Conservation (phyloP, 108 stramenopile genomes). For the Cyclostephanos tholiformis region DNA sequence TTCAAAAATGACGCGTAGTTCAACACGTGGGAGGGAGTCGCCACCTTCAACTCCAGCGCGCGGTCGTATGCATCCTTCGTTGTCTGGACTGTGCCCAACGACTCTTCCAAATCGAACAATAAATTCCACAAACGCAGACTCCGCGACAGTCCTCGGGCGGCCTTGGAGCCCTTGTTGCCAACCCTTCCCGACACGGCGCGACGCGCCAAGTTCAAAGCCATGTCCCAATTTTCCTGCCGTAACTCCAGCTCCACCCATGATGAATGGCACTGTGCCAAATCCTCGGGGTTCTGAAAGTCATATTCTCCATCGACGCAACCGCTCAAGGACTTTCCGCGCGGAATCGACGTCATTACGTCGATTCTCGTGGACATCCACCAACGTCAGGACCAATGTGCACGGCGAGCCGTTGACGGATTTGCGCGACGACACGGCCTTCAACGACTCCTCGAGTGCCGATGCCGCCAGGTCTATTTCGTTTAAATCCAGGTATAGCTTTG, state of each 20-base stretch:
- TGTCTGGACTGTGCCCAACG: conserved; percentile 91
- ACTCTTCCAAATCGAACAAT: conserved; percentile 96
- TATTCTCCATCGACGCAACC: conserved; percentile 60
- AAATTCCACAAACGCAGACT: conserved; percentile 91
- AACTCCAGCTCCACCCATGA: conserved; percentile 96
- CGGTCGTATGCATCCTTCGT: conserved; percentile 95
- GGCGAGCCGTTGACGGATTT: conserved; percentile 82
- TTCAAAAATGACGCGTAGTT: conserved; percentile 93
- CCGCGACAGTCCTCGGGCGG: conserved; percentile 58
- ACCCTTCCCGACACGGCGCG: conserved; percentile 57
- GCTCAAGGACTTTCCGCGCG: conserved; percentile 83
- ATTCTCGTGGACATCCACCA: conserved; percentile 88
- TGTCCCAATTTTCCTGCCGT: conserved; percentile 88
- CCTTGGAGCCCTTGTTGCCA: conserved; percentile 41
- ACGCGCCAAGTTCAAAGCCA: conserved; percentile 82
- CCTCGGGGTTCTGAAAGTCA: conserved; percentile 83
- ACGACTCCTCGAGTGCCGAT: conserved; percentile 76
- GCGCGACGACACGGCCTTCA: conserved; percentile 68
- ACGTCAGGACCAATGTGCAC: conserved; percentile 72
- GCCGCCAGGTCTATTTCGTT: conserved; percentile 54
- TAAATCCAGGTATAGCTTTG: conserved; percentile 69
- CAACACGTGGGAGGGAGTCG: conserved; percentile 92
- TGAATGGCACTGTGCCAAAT: conserved; percentile 91
- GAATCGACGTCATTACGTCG: conserved; percentile 63
- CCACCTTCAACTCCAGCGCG: conserved; percentile 91